phyloP scores from a whole-genome alignment of 257 asterid genomes.

The Nicotiana knightiana region DNA sequence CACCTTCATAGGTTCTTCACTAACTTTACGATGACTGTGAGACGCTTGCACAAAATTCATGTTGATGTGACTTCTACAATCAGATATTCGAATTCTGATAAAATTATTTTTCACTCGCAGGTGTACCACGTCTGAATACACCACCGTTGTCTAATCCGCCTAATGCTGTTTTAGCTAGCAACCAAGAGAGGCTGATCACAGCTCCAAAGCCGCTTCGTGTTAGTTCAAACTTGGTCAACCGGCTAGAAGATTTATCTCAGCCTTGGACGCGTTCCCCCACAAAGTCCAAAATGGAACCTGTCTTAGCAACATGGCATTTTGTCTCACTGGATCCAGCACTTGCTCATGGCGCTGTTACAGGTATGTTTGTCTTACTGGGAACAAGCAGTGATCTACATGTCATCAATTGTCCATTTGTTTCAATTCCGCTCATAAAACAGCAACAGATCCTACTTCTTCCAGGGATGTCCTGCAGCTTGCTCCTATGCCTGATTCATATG shows the following conservation, averaged over 20 bases:
- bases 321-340: conserved; percentile 42
- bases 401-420: conserved; percentile 11
- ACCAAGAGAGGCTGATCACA: conserved; percentile 47
- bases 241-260: conserved; percentile 82
- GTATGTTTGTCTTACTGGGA: conserved; percentile 31
- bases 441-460: conserved; percentile 77
- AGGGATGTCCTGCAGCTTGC: conserved; percentile 72
- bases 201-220: conserved; percentile 95
- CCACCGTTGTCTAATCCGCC: conserved; percentile 68
- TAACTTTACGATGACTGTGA: not conserved
- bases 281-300: conserved; percentile 83
- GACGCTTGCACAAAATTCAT: not conserved
- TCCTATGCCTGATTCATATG: conserved; percentile 92
- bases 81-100: not conserved
- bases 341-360: conserved; percentile 44
- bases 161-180: conserved; percentile 15
- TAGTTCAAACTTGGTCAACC: conserved; percentile 63
- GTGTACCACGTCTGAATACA: conserved; percentile 95
- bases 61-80: conserved; percentile 6
- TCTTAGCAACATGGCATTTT: conserved; percentile 82
- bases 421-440: conserved; percentile 49
- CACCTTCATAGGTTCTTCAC: not conserved
- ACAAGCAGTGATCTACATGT: conserved; percentile 15
- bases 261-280: conserved; percentile 99
- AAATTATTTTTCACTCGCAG: conserved; percentile 33